Evolutionary conservation across 345 rosid species (phyloP).

Genomic region (Rhizophora apiculata): DNA sequence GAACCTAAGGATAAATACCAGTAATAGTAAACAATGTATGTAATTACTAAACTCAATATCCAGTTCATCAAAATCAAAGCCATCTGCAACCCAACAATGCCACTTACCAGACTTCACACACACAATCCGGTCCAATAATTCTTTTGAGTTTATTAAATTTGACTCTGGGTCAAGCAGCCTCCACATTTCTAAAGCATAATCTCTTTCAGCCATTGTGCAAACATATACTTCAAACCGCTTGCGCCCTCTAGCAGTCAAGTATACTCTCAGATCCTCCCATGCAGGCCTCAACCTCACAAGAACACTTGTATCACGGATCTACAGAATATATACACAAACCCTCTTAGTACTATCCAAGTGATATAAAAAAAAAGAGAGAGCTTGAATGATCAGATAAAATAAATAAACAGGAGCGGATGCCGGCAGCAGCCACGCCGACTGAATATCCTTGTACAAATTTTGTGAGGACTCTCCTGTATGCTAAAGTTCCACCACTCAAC

Average conservation of each 20-base stretch:
- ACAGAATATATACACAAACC: not conserved
- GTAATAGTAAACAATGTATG: conserved; percentile 7
- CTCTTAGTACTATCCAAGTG: too few species aligned
- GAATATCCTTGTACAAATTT: too few species aligned
- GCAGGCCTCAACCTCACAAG: conserved; percentile 99
- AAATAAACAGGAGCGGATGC: conserved; percentile 4
- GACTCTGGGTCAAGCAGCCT: conserved; percentile 99
- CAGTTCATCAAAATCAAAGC: conserved; percentile 11
- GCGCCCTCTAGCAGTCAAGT: conserved; percentile 92
- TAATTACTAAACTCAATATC: not conserved
- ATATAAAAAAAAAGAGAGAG: not conserved
- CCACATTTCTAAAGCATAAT: conserved; percentile 99
- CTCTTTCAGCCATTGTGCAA: conserved; percentile 99
- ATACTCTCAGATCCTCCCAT: conserved; percentile 92
- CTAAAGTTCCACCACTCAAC: too few species aligned
- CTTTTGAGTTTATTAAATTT: conserved; percentile 72
- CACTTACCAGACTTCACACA: conserved; percentile 91
- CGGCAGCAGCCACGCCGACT: too few species aligned
- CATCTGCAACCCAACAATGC: conserved; percentile 13
- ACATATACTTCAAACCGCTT: conserved; percentile 99
- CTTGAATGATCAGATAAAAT: conserved; percentile 3
- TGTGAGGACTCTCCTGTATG: too few species aligned
- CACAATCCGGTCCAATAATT: conserved; percentile 75
- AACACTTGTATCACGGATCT: conserved; percentile 98
- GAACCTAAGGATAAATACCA: conserved; percentile 42